These are phyloP conservation scores for Clonostachys rosea DNA, from an alignment of 2,329 filamentous ascomycete species.

Conservation along the genomic window DNA sequence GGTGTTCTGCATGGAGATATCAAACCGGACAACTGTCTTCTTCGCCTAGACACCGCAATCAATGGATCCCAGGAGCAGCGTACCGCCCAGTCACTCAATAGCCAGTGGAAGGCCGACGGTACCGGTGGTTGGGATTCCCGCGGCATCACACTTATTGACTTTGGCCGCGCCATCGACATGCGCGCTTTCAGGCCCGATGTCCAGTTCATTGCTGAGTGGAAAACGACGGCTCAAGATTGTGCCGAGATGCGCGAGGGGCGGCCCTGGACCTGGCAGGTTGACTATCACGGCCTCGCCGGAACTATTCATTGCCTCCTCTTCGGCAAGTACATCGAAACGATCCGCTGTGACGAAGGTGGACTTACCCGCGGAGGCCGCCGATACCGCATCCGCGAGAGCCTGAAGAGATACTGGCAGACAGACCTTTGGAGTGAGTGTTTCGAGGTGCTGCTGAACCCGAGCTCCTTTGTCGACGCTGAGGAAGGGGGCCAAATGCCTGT, in stretches of 20 bases:
- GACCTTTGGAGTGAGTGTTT: slow-evolving; percentile 86
- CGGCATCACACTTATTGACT: slow-evolving; percentile 86
- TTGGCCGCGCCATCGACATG: slow-evolving; percentile 94
- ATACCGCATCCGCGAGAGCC: slow-evolving; percentile 74
- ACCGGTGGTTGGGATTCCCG: slow-evolving; percentile 73
- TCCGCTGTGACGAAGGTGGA: slow-evolving; percentile 47
- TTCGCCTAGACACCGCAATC: slow-evolving; percentile 62
- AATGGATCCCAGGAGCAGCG: slow-evolving; percentile 15
- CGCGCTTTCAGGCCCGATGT: slow-evolving; percentile 71
- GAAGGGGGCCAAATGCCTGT: slow-evolving; percentile 68
- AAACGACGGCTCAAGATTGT: slow-evolving; percentile 81
- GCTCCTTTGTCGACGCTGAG: slow-evolving; percentile 59
- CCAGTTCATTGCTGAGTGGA: slow-evolving; percentile 91
- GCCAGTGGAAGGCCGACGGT: slow-evolving; percentile 70
- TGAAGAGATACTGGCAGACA: slow-evolving; percentile 96
- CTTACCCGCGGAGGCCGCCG: slow-evolving; percentile 57
- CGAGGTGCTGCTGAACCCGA: slow-evolving; percentile 80
- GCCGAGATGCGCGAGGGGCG: slow-evolving; percentile 91
- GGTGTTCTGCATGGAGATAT: slow-evolving; percentile 87
- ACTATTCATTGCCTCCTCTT: slow-evolving; percentile 87
- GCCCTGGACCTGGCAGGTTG: slow-evolving; percentile 96
- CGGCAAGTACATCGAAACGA: slow-evolving; percentile 89
- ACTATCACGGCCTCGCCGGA: slow-evolving; percentile 89
- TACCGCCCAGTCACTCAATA: slow-evolving; percentile 36
- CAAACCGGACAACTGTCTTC: slow-evolving; percentile 91